A percentile compares a stretch with the other conserved stretches of the same genome.
These are phyloP conservation scores for Agrocybe praecox DNA, from an alignment of 768 basidiomycete species.

Conservation along the genomic window DNA sequence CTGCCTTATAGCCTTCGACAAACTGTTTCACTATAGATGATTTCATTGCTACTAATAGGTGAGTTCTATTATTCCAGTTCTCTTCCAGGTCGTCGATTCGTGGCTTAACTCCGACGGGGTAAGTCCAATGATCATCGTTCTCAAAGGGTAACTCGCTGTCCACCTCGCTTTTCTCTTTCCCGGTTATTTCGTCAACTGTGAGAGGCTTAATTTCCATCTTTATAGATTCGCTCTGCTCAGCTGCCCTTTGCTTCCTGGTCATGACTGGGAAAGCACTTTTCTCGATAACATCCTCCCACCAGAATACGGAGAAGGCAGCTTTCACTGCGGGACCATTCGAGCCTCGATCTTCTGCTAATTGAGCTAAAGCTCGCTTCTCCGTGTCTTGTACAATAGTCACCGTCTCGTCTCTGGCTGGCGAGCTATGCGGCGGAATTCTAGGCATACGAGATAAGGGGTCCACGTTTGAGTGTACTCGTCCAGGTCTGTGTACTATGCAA, in stretches of 20 bases:
- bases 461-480: conserved; percentile 41
- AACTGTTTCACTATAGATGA: background rate
- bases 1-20: too few relatives aligned
- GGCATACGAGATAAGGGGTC: conserved; percentile 33
- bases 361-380: background rate
- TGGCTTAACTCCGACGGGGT: background rate
- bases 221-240: too few relatives aligned
- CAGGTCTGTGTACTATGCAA: conserved; percentile 39
- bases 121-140: conserved; percentile 4
- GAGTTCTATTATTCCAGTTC: background rate
- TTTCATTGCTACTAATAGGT: background rate
- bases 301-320: conserved; percentile 21
- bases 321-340: conserved; percentile 9
- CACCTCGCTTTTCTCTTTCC: background rate
- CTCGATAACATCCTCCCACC: conserved; percentile 21
- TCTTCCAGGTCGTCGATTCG: background rate
- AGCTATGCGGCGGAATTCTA: conserved; percentile 18
- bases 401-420: conserved; percentile 12
- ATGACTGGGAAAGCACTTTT: conserved; percentile 3
- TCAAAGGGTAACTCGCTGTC: background rate
- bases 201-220: background rate
- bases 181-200: background rate
- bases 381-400: conserved; percentile 7
- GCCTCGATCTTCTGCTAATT: conserved; percentile 3
- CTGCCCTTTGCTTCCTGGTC: conserved; percentile 2